phyloP scores from a whole-genome alignment of 768 basidiomycete species.

The Lentinula boryana region DNA sequence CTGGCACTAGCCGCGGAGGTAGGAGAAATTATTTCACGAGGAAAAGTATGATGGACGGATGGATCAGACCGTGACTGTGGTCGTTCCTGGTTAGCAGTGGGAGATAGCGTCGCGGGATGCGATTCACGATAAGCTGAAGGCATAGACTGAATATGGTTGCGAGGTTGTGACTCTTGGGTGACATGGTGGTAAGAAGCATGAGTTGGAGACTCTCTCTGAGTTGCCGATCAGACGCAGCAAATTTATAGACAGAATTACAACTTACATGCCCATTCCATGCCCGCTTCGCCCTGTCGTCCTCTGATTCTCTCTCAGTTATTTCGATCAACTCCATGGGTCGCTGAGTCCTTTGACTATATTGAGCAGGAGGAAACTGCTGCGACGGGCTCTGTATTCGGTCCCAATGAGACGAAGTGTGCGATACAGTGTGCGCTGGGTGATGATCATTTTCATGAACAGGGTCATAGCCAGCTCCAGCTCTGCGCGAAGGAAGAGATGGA shows the following conservation, averaged over 20 bases:
- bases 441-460: constrained; percentile 6
- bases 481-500: background rate
- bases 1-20: background rate
- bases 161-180: background rate
- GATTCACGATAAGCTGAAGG: background rate
- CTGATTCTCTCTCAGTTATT: background rate
- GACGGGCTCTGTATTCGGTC: background rate
- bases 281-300: background rate
- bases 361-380: background rate
- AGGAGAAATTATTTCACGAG: background rate
- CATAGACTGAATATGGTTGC: background rate
- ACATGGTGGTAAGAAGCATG: background rate
- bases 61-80: constrained; percentile 1
- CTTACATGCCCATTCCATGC: constrained; percentile 1
- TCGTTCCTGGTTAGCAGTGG: background rate
- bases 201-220: background rate
- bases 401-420: background rate
- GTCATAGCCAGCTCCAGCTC: constrained; percentile 2
- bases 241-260: background rate
- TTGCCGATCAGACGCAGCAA: background rate
- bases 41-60: background rate
- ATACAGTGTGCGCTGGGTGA: background rate
- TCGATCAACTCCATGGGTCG: background rate
- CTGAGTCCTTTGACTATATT: background rate
- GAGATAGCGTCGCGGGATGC: background rate